Conservation (phyloP, 345 rosid species). For the Erysimum cheiranthoides region DNA sequence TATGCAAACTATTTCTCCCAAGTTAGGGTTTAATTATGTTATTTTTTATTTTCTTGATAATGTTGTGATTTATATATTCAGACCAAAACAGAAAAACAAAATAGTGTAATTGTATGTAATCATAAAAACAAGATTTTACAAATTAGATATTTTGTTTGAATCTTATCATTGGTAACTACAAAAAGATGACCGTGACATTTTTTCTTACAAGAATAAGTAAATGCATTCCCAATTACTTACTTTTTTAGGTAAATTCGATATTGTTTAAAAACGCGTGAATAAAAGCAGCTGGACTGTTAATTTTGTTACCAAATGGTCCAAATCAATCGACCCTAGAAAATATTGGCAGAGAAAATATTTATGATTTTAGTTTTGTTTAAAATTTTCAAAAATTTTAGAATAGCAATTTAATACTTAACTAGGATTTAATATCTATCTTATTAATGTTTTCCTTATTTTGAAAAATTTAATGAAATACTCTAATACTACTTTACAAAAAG, state of each 20-base stretch:
- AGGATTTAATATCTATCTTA: too few relatives aligned
- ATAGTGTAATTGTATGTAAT: background rate
- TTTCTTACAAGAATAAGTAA: background rate
- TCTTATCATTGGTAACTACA: background rate
- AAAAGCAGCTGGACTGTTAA: background rate
- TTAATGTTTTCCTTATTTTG: too few relatives aligned
- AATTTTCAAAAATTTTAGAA: background rate
- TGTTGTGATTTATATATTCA: background rate
- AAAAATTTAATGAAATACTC: too few relatives aligned
- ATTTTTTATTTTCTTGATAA: background rate
- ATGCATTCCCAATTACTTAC: background rate
- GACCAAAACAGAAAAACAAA: too few relatives aligned
- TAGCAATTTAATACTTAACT: too few relatives aligned
- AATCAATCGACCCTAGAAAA: background rate
- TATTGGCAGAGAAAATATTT: background rate
- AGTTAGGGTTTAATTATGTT: background rate
- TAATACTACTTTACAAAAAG: too few relatives aligned
- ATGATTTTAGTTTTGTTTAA: background rate
- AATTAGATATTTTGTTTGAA: background rate
- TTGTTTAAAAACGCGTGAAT: background rate
- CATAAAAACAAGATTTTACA: background rate
- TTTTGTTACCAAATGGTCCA: slow-evolving; percentile 9
- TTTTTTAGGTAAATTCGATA: background rate
- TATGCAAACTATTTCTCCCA: background rate
- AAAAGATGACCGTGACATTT: background rate